Percentiles rank a stretch among this genome's conserved stretches.
Evolutionary conservation across 2,329 filamentous ascomycete species (phyloP).

Genomic region (Didymella exigua): DNA sequence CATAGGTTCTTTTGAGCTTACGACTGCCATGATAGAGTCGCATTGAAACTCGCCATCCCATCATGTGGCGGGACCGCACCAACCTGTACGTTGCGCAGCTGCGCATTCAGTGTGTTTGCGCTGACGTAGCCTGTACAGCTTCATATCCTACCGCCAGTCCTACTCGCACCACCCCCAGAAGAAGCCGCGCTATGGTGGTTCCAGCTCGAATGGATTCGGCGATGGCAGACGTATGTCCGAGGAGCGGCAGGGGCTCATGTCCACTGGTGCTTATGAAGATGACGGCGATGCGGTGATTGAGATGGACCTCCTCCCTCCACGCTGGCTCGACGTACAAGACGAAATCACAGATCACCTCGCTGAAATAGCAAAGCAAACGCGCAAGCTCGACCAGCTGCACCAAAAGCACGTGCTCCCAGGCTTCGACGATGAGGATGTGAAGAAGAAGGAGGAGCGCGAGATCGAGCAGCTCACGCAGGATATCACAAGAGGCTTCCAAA

Average conservation of each 20-base stretch:
- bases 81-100: constrained; percentile 74
- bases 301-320: constrained; percentile 93
- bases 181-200: constrained; percentile 68
- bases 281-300: constrained; percentile 96
- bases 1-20: constrained; percentile 4
- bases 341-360: constrained; percentile 84
- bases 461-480: constrained; percentile 90
- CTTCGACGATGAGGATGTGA: constrained; percentile 93
- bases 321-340: constrained; percentile 95
- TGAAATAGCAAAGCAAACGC: constrained; percentile 80
- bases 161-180: constrained; percentile 94
- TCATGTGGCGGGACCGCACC: constrained; percentile 98
- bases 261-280: constrained; percentile 75
- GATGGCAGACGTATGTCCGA: constrained; percentile 56
- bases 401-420: constrained; percentile 96
- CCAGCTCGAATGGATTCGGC: constrained; percentile 61
- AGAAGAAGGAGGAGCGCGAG: constrained; percentile 82
- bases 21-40: constrained; percentile 40
- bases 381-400: constrained; percentile 87
- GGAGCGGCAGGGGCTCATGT: constrained; percentile 83
- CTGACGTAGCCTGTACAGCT: constrained; percentile 64
- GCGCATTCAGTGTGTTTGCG: constrained; percentile 22
- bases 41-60: constrained; percentile 35
- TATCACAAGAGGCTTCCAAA: constrained; percentile 87
- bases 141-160: constrained; percentile 98